Conservation (phyloP, 1,284 basidiomycete genomes). For the Trichosporon ovoides region DNA sequence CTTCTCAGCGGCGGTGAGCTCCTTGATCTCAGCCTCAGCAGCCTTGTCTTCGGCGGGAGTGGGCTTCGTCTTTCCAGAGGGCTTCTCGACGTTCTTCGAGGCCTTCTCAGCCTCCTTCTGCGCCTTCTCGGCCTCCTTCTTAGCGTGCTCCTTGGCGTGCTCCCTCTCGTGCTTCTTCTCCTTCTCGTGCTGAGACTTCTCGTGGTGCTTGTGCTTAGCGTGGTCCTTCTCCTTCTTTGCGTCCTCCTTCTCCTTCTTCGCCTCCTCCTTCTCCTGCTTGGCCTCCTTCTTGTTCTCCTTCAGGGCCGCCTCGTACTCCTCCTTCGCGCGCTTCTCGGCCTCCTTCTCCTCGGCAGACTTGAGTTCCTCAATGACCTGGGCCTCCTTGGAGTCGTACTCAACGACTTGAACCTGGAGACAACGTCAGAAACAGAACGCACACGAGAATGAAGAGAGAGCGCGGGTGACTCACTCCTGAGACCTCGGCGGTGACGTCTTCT, state of each 20-base stretch:
- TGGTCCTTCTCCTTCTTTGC: conserved; percentile 46
- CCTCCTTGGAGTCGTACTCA: conserved; percentile 2
- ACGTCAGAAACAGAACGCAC: neutral
- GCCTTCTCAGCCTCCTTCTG: neutral
- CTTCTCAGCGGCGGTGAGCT: conserved; percentile 2
- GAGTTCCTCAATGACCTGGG: conserved; percentile 14
- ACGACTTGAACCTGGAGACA: neutral
- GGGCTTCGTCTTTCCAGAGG: neutral
- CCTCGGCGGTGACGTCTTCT: conserved; percentile 20
- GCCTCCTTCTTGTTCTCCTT: conserved; percentile 4
- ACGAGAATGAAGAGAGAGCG: no score
- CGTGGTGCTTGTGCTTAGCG: neutral
- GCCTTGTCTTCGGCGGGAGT: neutral
- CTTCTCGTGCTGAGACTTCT: neutral
- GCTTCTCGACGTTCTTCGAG: neutral
- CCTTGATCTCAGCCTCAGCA: neutral
- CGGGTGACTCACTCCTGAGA: neutral
- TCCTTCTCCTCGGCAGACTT: conserved; percentile 19
- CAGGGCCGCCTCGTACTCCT: conserved; percentile 3
- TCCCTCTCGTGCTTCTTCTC: neutral
- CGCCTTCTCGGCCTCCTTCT: neutral
- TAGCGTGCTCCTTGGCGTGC: neutral
- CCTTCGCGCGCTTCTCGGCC: conserved; percentile 27
- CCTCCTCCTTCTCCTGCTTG: conserved; percentile 22
- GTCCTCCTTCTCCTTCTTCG: conserved; percentile 54